A percentile compares a stretch with the other conserved stretches of the same genome.
Conservation (phyloP, 352 stramenopile genomes). For the Phytopythium aichiense region DNA sequence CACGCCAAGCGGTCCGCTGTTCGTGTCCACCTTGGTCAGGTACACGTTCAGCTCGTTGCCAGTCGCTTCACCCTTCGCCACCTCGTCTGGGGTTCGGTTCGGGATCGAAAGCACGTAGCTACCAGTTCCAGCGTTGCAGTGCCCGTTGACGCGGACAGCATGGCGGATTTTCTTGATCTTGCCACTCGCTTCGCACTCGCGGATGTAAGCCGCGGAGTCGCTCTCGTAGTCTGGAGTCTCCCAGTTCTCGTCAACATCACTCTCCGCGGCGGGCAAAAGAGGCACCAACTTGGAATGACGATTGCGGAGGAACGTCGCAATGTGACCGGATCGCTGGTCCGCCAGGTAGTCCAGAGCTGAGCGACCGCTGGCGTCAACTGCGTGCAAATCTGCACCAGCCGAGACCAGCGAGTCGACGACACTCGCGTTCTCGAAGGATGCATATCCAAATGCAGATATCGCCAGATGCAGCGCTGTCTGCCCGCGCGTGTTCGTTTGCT, state of each 20-base stretch:
- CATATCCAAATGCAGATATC: not conserved
- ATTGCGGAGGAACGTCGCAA: not conserved
- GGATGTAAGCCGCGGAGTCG: not conserved
- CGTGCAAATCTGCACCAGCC: not conserved
- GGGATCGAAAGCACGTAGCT: not conserved
- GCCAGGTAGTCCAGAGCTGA: not conserved
- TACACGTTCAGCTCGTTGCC: conserved; percentile 39
- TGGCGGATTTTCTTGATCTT: not conserved
- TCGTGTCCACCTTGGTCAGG: conserved; percentile 75
- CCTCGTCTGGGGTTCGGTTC: not conserved
- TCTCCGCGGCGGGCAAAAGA: not conserved
- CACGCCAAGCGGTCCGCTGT: conserved; percentile 59
- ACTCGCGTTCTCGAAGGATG: not conserved
- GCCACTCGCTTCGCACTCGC: not conserved
- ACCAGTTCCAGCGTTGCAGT: not conserved
- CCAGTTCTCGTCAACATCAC: not conserved
- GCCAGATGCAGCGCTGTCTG: not conserved
- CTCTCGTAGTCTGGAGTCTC: not conserved
- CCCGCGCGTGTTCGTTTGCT: not conserved
- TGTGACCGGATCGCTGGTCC: not conserved
- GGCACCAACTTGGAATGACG: not conserved
- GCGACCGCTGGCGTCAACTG: not conserved
- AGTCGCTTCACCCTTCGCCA: conserved; percentile 4
- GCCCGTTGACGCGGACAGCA: not conserved
- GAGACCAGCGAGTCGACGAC: not conserved